Conservation (phyloP, 441 rosid species). For the Rhodomyrtus psidioides region DNA sequence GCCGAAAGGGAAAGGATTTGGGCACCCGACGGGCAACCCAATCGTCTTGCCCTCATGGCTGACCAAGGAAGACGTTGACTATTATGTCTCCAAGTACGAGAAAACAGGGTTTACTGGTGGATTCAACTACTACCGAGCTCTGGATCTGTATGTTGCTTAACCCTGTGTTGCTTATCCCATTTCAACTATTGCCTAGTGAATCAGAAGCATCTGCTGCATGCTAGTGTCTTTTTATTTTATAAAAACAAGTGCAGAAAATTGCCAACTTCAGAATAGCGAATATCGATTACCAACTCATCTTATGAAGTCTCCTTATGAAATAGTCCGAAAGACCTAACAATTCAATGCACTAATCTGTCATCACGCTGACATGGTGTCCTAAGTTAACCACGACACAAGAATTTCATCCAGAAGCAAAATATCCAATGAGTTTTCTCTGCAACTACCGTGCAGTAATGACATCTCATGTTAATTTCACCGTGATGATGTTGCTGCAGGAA, state of each 20-base stretch:
- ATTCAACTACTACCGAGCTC: constrained; percentile 56
- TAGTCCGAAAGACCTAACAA: background rate
- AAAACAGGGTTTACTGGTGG: constrained; percentile 64
- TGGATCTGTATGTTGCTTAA: constrained; percentile 34
- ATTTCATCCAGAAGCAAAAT: background rate
- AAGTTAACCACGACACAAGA: background rate
- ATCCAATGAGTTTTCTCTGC: background rate
- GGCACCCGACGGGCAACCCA: constrained; percentile 19
- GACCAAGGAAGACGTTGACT: constrained; percentile 50
- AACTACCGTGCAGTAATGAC: background rate
- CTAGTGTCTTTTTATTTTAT: background rate
- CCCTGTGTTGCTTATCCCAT: background rate
- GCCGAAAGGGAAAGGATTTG: constrained; percentile 46
- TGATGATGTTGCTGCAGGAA: constrained; percentile 26
- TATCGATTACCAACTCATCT: background rate
- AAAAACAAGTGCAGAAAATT: background rate
- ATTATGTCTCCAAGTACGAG: constrained; percentile 46
- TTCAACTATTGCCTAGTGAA: background rate
- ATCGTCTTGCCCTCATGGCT: constrained; percentile 67
- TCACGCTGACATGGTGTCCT: background rate
- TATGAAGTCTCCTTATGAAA: background rate
- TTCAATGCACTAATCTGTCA: background rate
- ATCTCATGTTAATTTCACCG: background rate
- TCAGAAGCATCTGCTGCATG: background rate
- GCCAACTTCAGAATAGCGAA: background rate